A percentile compares a stretch with the other conserved stretches of the same genome.
These are phyloP conservation scores for Cyberlindnera mississippiensis DNA, from an alignment of 805 yeast genomes.

Conservation along the genomic window DNA sequence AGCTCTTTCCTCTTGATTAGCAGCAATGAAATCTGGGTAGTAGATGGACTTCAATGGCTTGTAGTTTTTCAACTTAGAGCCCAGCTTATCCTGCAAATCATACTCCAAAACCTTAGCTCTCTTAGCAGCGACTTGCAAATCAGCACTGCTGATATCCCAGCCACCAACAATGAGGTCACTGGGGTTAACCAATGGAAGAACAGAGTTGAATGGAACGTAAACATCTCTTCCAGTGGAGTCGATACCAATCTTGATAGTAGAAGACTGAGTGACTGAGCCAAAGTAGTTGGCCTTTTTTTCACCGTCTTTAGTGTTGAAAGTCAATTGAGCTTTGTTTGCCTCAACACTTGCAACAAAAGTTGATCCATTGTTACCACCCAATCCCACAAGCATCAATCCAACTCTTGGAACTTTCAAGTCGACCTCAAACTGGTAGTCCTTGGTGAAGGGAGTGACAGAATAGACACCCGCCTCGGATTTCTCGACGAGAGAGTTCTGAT, in stretches of 20 bases:
- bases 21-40: slow-evolving; percentile 95
- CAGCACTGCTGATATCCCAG: slow-evolving; percentile 83
- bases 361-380: slow-evolving; percentile 96
- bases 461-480: slow-evolving; percentile 41
- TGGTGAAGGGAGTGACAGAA: slow-evolving; percentile 64
- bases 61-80: slow-evolving; percentile 54
- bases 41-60: slow-evolving; percentile 81
- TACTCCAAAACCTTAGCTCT: slow-evolving; percentile 85
- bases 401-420: slow-evolving; percentile 79
- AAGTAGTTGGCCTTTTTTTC: slow-evolving; percentile 69
- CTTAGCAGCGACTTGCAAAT: slow-evolving; percentile 73
- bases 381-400: slow-evolving; percentile 87
- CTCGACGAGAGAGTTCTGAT: slow-evolving; percentile 68
- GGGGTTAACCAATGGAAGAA: slow-evolving; percentile 86
- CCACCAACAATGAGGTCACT: slow-evolving; percentile 89
- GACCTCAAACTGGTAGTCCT: slow-evolving; percentile 80
- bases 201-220: slow-evolving; percentile 86
- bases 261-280: slow-evolving; percentile 92
- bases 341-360: slow-evolving; percentile 81
- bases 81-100: slow-evolving; percentile 74
- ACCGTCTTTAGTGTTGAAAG: slow-evolving; percentile 82
- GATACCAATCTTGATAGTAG: slow-evolving; percentile 86
- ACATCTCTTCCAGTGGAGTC: slow-evolving; percentile 79
- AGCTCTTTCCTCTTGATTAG: slow-evolving; percentile 90
- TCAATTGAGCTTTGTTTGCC: slow-evolving; percentile 76